Evolutionary conservation across 352 stramenopile species (phyloP), one percentile per base, ranked within the genome.

Genomic region (Peronospora farinosa): DNA sequence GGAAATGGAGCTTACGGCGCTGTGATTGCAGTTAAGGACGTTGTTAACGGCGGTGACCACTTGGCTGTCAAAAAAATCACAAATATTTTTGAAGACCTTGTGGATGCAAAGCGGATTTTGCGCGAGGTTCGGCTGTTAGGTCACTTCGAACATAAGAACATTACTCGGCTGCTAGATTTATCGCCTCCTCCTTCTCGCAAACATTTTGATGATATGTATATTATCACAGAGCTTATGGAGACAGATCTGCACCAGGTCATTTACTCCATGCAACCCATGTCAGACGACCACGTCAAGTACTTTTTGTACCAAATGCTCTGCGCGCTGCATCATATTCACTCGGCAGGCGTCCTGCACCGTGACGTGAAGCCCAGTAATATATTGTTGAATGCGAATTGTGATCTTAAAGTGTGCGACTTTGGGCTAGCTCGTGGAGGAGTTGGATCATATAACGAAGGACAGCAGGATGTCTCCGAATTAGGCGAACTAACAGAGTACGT

Each of bases 21-120:
- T 1, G 87, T 97, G n/a, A 92, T 96, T 40, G 84, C 81, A 9
- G 88, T 87, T 43, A 74, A 80, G 12, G 77, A 94, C 52, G 49
- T 65, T n/a, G 41, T 82, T 1, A 59, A 66, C 7, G 50, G 42
- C 1, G 63, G 69, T 16, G 60, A 64, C 11, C 84, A 90, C 57
- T 68, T 97, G 23, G 91, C 91, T 6, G 95, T 97, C 44, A 97
- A 97, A 70, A 97, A 97, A 66, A 95, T 97, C 47, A 78, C 84
- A 0, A 84, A 85, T 36, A 88, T 90, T 17, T 98, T 98, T 64
- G 88, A 97, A 35, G 95, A 99, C 65, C 83, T 98, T 38, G 95
- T 98, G 44, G 96, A 99, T 69, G 96, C 96, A 12, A 99, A 98
- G 66, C 84, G 96, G 15, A 99, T 98, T 60, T 67, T 99, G 23